Percentiles rank a stretch among this genome's conserved stretches.
These are phyloP conservation scores for Lepiota brunneoincarnata DNA, from an alignment of 768 basidiomycete genomes.

Conservation along the genomic window DNA sequence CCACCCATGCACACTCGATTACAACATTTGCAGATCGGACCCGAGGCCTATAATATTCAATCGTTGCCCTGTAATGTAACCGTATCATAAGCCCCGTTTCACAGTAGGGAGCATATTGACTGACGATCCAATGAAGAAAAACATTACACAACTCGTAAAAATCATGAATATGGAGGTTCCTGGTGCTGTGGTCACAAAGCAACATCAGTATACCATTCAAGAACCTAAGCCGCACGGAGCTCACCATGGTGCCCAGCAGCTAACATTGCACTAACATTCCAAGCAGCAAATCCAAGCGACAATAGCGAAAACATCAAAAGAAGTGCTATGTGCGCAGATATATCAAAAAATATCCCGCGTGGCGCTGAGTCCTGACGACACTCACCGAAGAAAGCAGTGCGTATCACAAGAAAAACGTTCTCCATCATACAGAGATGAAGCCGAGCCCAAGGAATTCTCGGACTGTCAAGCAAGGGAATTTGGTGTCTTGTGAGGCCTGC, in stretches of 20 bases:
- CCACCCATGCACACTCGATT: conserved; percentile 59
- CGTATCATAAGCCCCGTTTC: background rate
- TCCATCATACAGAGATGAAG: conserved; percentile 17
- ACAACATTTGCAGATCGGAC: conserved; percentile 39
- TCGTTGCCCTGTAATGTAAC: conserved; percentile 27
- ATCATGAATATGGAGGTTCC: conserved; percentile 48
- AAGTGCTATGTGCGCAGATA: conserved; percentile 31
- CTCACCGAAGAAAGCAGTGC: conserved; percentile 59
- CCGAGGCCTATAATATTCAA: conserved; percentile 32
- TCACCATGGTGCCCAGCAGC: conserved; percentile 23
- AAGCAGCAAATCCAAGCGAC: conserved; percentile 52
- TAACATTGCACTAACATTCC: conserved; percentile 46
- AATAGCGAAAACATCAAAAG: conserved; percentile 51
- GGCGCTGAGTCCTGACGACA: background rate
- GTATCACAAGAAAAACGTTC: conserved; percentile 56
- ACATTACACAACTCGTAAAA: conserved; percentile 39
- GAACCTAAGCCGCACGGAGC: conserved; percentile 29
- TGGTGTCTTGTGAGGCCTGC: conserved; percentile 6
- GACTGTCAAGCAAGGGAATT: background rate
- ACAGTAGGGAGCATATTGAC: conserved; percentile 14
- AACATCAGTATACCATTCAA: background rate
- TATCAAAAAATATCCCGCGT: background rate
- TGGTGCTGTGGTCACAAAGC: conserved; percentile 30
- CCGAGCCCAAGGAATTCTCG: background rate
- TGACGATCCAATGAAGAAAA: conserved; percentile 34